phyloP scores from a whole-genome alignment of 257 asterid species.

The Eucommia ulmoides region DNA sequence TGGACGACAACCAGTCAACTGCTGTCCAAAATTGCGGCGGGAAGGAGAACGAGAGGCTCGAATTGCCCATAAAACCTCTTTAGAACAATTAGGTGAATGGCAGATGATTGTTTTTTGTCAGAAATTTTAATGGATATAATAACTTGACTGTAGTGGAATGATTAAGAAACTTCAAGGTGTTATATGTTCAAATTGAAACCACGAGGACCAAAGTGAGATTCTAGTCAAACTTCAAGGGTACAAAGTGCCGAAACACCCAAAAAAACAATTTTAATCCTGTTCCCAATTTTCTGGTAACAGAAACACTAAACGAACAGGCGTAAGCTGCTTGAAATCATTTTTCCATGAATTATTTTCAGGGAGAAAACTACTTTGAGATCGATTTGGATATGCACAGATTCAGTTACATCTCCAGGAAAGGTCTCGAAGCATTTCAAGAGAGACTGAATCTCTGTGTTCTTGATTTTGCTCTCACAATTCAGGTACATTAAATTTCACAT shows the following conservation, averaged over 20 bases:
- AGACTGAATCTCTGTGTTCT: conserved; percentile 67
- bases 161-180: too few relatives aligned
- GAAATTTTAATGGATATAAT: background rate
- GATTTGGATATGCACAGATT: conserved; percentile 87
- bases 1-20: too few relatives aligned
- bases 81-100: too few relatives aligned
- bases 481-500: conserved; percentile 32
- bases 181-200: too few relatives aligned
- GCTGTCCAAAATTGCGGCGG: background rate
- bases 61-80: background rate
- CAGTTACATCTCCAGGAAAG: conserved; percentile 83
- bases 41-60: background rate
- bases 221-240: too few relatives aligned
- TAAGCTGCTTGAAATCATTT: background rate
- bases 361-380: conserved; percentile 81
- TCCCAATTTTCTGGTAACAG: too few relatives aligned
- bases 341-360: conserved; percentile 29
- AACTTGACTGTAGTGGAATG: too few relatives aligned
- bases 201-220: too few relatives aligned
- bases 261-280: too few relatives aligned
- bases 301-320: too few relatives aligned
- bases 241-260: too few relatives aligned
- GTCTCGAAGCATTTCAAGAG: conserved; percentile 77
- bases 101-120: too few relatives aligned
- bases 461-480: conserved; percentile 89